These are phyloP conservation scores for Suzukiozyma palmioleophila DNA, from an alignment of 1,139 yeast genomes.

Conservation along the genomic window DNA sequence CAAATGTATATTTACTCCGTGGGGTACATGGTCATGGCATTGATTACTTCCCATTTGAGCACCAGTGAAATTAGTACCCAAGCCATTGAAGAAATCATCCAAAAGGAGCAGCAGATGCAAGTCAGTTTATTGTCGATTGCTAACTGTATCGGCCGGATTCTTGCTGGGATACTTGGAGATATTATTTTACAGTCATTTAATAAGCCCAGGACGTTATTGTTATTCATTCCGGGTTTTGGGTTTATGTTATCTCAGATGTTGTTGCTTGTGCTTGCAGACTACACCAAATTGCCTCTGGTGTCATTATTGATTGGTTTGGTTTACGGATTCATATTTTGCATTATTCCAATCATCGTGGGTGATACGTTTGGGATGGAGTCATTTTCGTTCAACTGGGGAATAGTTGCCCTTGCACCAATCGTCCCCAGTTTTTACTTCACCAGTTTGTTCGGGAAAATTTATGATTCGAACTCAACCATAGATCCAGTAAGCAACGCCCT, in stretches of 20 bases:
- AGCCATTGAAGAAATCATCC: constrained; percentile 28
- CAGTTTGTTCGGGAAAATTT: constrained; percentile 46
- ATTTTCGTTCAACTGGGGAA: constrained; percentile 57
- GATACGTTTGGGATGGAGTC: constrained; percentile 53
- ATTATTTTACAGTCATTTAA: constrained; percentile 39
- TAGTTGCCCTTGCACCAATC: constrained; percentile 51
- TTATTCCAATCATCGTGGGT: constrained; percentile 55
- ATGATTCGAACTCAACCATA: constrained; percentile 38
- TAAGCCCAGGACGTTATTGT: constrained; percentile 41
- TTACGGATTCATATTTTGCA: constrained; percentile 55
- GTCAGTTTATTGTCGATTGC: constrained; percentile 53
- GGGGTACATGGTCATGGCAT: constrained; percentile 56
- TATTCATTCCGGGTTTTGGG: constrained; percentile 44
- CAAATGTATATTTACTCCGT: constrained; percentile 62
- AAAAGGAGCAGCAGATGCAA: constrained; percentile 51
- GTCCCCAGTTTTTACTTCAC: constrained; percentile 49
- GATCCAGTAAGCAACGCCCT: constrained; percentile 13
- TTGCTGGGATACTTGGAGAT: constrained; percentile 53
- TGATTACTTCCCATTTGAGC: constrained; percentile 24
- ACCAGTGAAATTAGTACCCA: constrained; percentile 12
- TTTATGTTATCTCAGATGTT: constrained; percentile 38
- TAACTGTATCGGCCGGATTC: constrained; percentile 50
- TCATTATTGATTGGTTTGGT: constrained; percentile 50
- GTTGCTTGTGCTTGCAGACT: constrained; percentile 27
- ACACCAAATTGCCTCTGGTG: constrained; percentile 28